Percentiles rank a stretch among this genome's conserved stretches.
phyloP scores from a whole-genome alignment of 2,329 filamentous ascomycete species.

The Alternaria sp. region DNA sequence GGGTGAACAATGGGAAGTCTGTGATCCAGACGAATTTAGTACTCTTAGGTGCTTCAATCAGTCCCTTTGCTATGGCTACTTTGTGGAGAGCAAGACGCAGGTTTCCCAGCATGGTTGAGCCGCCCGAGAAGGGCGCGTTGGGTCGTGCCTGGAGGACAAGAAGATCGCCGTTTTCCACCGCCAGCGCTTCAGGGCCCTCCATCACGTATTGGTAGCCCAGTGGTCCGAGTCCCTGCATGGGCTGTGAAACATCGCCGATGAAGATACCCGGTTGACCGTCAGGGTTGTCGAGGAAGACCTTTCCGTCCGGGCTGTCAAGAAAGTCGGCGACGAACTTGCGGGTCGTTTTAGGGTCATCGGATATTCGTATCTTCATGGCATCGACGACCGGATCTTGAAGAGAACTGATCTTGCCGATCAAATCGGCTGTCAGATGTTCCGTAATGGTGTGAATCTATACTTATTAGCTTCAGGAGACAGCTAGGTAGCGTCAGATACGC shows the following conservation, averaged over 20 bases:
- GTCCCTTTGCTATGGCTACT: constrained; percentile 67
- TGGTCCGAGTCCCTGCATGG: constrained; percentile 76
- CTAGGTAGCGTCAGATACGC: neutral
- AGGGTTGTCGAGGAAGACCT: constrained; percentile 68
- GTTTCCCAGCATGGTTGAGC: constrained; percentile 75
- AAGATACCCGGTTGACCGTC: constrained; percentile 83
- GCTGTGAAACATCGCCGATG: constrained; percentile 74
- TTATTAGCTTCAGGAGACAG: neutral
- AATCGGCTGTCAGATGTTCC: constrained; percentile 65
- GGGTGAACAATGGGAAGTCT: constrained; percentile 92
- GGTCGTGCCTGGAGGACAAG: constrained; percentile 81
- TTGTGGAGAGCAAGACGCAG: constrained; percentile 74
- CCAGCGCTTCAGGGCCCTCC: constrained; percentile 59
- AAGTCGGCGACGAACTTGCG: constrained; percentile 70
- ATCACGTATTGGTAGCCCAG: constrained; percentile 76
- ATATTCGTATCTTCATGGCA: constrained; percentile 70
- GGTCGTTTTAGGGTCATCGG: constrained; percentile 60
- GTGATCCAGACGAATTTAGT: constrained; percentile 81
- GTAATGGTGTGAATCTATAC: constrained; percentile 70
- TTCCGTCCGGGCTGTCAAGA: constrained; percentile 68
- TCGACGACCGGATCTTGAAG: constrained; percentile 75
- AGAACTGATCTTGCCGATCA: constrained; percentile 76
- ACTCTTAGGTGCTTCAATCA: constrained; percentile 62
- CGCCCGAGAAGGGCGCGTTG: constrained; percentile 69
- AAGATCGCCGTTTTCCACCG: constrained; percentile 71